Base-by-base conservation (phyloP, 2,329 filamentous ascomycete species). In the Raffaelea arxii region DNA sequence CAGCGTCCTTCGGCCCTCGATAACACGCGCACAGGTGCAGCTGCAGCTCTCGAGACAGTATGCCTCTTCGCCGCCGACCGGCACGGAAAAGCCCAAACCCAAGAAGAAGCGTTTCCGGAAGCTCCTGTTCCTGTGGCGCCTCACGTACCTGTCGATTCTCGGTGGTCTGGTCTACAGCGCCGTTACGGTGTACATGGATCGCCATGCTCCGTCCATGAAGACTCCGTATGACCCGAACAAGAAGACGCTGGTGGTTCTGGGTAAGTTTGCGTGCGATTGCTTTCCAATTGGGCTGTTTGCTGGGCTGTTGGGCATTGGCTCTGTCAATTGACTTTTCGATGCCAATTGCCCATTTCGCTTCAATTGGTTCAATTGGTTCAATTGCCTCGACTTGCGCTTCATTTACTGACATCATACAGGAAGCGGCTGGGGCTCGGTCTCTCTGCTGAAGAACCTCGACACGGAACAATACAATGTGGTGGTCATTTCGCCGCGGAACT, bases 381-480 rank as follows among this genome's bases (percentile, higher is more conserved):
- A 6, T 36, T 18, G n/a, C 16, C 27, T 16, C 27, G 9, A 9
- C 27, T 36, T 18, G 5, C 32, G 56, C 5, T 24, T 12, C 14
- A 18, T 23, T n/a, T 48, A 49, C 50, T 53, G 41, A 45, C 43
- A 44, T 41, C 16, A 18, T 16, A 27, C 51, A 96, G 91, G 91
- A 61, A 94, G 90, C 58, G 92, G 92, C 57, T 98, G 92, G 92
- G 92, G 72, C 57, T 88, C 91, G 38, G 88, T 98, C 60, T 94
- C 91, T 51, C 82, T 98, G 51, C 80, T 98, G 55, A 98, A 98
- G 80, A 96, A 94, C 65, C 86, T 98, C 67, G 90, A 98, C 63
- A 96, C 91, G 51, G 86, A 94, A 67, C 94, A 97, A 77, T 98
- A 97, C 80, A 97, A 98, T 66, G 91, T 97, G 66, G 69, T 97